phyloP scores from a whole-genome alignment of 192 early-diverging fungal species.

The Coemansia sp. region DNA sequence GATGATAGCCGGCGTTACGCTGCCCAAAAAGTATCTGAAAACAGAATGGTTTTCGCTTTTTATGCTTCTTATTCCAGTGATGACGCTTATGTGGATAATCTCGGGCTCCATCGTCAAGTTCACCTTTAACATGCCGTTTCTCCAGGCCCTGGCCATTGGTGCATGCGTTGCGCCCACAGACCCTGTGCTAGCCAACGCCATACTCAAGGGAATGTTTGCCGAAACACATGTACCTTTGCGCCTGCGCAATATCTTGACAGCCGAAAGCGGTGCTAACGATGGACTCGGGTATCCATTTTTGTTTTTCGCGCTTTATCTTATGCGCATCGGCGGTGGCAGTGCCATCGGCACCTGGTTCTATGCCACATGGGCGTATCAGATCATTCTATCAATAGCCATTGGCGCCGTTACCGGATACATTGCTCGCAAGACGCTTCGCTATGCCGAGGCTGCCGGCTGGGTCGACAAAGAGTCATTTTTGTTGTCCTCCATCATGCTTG shows the following conservation, averaged over 20 bases:
- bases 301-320: slow-evolving; percentile 71
- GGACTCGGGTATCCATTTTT: slow-evolving; percentile 86
- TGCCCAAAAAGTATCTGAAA: slow-evolving; percentile 76
- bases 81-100: slow-evolving; percentile 79
- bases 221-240: slow-evolving; percentile 81
- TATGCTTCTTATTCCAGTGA: slow-evolving; percentile 76
- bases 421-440: slow-evolving; percentile 67
- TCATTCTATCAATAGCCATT: slow-evolving; percentile 67
- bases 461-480: slow-evolving; percentile 89
- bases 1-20: slow-evolving; percentile 80
- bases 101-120: slow-evolving; percentile 67
- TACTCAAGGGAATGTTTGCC: slow-evolving; percentile 92
- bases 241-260: slow-evolving; percentile 71
- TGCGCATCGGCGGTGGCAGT: slow-evolving; percentile 56
- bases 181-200: slow-evolving; percentile 91
- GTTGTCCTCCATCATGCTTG: slow-evolving; percentile 76
- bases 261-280: slow-evolving; percentile 88
- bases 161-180: slow-evolving; percentile 91
- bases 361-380: slow-evolving; percentile 75
- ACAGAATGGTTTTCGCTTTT: slow-evolving; percentile 66
- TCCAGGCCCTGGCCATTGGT: slow-evolving; percentile 74
- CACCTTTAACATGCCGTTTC: slow-evolving; percentile 53
- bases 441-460: slow-evolving; percentile 65
- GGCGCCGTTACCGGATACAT: slow-evolving; percentile 71
- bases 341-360: slow-evolving; percentile 82